These are phyloP conservation scores for Leucosporidium scottii DNA, from an alignment of 768 basidiomycete species.

Conservation along the genomic window DNA sequence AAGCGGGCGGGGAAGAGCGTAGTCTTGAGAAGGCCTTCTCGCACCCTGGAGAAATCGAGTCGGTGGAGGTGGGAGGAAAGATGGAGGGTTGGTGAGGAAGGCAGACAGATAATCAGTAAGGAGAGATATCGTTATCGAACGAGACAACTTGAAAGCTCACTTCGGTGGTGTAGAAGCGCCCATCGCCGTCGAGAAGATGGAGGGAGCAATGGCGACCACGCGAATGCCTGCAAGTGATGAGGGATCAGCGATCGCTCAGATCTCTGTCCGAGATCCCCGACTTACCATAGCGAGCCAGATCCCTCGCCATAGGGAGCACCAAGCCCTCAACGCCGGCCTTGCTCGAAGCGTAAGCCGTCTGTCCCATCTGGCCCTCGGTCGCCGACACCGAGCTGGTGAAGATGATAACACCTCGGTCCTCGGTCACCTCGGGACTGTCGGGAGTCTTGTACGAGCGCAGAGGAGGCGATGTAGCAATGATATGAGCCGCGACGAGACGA, in stretches of 20 bases:
- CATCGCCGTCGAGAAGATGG: slow-evolving; percentile 50
- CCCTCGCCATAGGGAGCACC: slow-evolving; percentile 58
- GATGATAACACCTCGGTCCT: slow-evolving; percentile 54
- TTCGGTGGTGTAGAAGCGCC: slow-evolving; percentile 39
- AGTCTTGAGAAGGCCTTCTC: slow-evolving; percentile 7
- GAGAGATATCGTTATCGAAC: too few relatives aligned
- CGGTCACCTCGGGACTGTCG: slow-evolving; percentile 41
- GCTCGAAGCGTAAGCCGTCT: slow-evolving; percentile 53
- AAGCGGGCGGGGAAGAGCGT: slow-evolving; percentile 47
- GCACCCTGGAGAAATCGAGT: neutral
- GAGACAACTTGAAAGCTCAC: slow-evolving; percentile 31
- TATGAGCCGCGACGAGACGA: slow-evolving; percentile 50
- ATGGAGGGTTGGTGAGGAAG: too few relatives aligned
- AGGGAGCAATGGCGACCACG: slow-evolving; percentile 54
- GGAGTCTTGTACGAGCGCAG: slow-evolving; percentile 23
- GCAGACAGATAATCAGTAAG: too few relatives aligned
- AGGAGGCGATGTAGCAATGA: slow-evolving; percentile 44
- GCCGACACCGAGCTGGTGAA: slow-evolving; percentile 21
- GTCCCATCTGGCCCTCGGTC: slow-evolving; percentile 49
- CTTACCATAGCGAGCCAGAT: slow-evolving; percentile 50
- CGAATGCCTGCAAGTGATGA: slow-evolving; percentile 33
- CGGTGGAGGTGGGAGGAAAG: neutral
- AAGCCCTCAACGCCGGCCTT: slow-evolving; percentile 56
- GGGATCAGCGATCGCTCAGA: neutral
- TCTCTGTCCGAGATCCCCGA: slow-evolving; percentile 33